These are phyloP conservation scores for Trametes meyenii DNA, from an alignment of 768 basidiomycete genomes.

Conservation along the genomic window DNA sequence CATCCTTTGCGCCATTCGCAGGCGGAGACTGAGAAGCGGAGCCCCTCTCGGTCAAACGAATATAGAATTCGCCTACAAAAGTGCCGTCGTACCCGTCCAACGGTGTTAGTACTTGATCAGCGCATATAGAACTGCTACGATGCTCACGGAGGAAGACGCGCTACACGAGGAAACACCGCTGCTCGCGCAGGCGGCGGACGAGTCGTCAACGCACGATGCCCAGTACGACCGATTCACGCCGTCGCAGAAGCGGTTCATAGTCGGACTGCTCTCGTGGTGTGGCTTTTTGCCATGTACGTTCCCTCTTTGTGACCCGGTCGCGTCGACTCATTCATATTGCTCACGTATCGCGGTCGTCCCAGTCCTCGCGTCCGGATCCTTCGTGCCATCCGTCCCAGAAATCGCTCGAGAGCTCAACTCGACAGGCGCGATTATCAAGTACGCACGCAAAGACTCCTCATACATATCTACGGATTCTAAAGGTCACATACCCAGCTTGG, in stretches of 20 bases:
- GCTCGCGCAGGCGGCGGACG: slow-evolving; percentile 2
- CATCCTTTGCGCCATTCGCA: too few relatives aligned
- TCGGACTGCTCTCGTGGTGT: slow-evolving; percentile 58
- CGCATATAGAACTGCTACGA: not conserved
- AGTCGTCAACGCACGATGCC: slow-evolving; percentile 28
- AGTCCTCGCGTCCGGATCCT: slow-evolving; percentile 73
- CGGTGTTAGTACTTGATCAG: too few relatives aligned
- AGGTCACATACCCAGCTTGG: slow-evolving; percentile 40
- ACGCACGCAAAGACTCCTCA: not conserved
- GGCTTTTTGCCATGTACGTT: slow-evolving; percentile 65
- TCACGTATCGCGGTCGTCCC: too few relatives aligned
- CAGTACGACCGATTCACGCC: slow-evolving; percentile 62
- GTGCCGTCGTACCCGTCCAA: too few relatives aligned
- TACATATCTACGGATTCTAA: not conserved
- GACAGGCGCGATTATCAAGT: slow-evolving; percentile 63
- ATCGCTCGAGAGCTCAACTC: slow-evolving; percentile 67
- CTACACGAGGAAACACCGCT: slow-evolving; percentile 8
- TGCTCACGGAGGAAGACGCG: slow-evolving; percentile 7
- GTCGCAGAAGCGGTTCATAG: slow-evolving; percentile 52
- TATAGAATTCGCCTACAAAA: too few relatives aligned
- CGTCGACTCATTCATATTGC: too few relatives aligned
- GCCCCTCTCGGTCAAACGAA: too few relatives aligned
- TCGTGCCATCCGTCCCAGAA: slow-evolving; percentile 75
- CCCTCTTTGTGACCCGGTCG: too few relatives aligned
- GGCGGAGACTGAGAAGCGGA: too few relatives aligned